Base-by-base conservation (phyloP, 2,329 filamentous ascomycete genomes). In the Setomelanomma holmii region DNA sequence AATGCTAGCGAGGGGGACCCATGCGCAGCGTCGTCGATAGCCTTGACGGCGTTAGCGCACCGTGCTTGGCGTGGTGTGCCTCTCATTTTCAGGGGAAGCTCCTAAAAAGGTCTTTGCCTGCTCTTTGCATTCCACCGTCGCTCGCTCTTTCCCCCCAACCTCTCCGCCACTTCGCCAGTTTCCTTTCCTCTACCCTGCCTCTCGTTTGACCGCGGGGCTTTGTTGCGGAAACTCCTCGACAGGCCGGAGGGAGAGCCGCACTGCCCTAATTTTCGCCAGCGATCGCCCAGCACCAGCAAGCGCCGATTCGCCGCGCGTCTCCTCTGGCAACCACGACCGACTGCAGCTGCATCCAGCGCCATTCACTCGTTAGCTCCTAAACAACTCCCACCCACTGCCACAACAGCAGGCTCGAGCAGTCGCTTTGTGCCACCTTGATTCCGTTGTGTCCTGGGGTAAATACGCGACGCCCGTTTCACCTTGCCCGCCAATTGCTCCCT, bases 251-350 rank as follows among this genome's bases (percentile, higher is more conserved):
- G 64, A 50, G 63, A 68, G 60, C 63, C 59, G 66, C 57, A 49
- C 49, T 45, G 53, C 62, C 55, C 52, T 49, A 56, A 39, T 52
- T 36, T 51, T 54, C 55, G 53, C 16, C 19, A 20, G 23, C 8
- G 51, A 34, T 50, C 49, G 49, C 46, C 48, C 53, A 49, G 42
- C 51, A 49, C 38, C 49, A 57, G 56, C 57, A 66, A 67, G 61
- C 63, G 63, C 64, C 63, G 59, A 60, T 52, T 59, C 63, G 63
- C 67, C 68, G 67, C 69, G 67, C 68, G 65, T 69, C 61, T 66
- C 63, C 59, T 59, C 60, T 64, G 60, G 59, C 65, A 63, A 62
- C 68, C 61, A 67, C 70, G 23, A 48, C 62, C 51, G 46, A 36
- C 58, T 58, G 55, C 63, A 55, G 47, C 61, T 64, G 61, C 63